phyloP scores from a whole-genome alignment of 2,329 filamentous ascomycete genomes.

The Paecilomyces dactylethromorphus region DNA sequence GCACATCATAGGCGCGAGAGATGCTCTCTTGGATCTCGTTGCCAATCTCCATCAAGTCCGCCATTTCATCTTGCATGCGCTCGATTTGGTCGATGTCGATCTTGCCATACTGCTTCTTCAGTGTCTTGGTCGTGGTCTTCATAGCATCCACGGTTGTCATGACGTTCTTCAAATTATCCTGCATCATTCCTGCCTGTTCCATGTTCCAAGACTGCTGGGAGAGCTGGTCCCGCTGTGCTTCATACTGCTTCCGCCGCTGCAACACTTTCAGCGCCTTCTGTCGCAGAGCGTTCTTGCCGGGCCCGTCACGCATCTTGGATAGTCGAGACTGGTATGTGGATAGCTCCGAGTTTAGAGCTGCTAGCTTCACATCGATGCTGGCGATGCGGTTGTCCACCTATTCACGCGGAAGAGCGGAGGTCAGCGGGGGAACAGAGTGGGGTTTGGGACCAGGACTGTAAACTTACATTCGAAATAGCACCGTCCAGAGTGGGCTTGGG shows the following conservation, averaged over 20 bases:
- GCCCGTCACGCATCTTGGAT: slow-evolving; percentile 87
- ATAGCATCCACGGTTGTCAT: slow-evolving; percentile 98
- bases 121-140: slow-evolving; percentile 90
- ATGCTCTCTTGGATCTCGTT: slow-evolving; percentile 98
- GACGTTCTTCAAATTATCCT: slow-evolving; percentile 95
- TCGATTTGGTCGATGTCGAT: slow-evolving; percentile 98
- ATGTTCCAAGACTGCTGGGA: slow-evolving; percentile 97
- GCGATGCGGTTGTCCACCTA: slow-evolving; percentile 75
- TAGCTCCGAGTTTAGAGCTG: slow-evolving; percentile 85
- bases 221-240: slow-evolving; percentile 86
- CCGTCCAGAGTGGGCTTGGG: slow-evolving; percentile 83
- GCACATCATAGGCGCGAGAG: slow-evolving; percentile 83
- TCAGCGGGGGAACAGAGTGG: slow-evolving; percentile 13
- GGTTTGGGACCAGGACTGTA: slow-evolving; percentile 2
- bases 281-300: slow-evolving; percentile 86
- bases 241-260: slow-evolving; percentile 89
- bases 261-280: slow-evolving; percentile 92
- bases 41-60: slow-evolving; percentile 91
- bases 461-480: slow-evolving; percentile 70
- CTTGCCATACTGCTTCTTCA: slow-evolving; percentile 92
- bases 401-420: slow-evolving; percentile 2
- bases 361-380: slow-evolving; percentile 88
- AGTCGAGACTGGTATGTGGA: slow-evolving; percentile 81
- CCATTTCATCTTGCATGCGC: slow-evolving; percentile 97
- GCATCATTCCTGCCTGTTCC: slow-evolving; percentile 97